Evolutionary conservation across 371 early-diverging fungal genomes (phyloP).

Genomic region (Sporodiniella umbellata): DNA sequence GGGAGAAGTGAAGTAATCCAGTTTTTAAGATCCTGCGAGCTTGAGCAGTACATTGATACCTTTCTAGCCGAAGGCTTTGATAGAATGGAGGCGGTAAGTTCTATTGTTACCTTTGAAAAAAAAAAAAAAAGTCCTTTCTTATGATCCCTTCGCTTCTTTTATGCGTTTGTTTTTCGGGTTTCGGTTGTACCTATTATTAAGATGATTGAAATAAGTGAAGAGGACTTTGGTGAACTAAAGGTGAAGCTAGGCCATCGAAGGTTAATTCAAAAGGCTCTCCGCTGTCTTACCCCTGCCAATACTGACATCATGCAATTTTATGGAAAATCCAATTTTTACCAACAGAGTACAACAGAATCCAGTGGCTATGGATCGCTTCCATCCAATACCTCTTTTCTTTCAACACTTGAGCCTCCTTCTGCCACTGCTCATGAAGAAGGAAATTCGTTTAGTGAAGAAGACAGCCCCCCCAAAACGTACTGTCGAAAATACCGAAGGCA

Average conservation of each 20-base stretch:
- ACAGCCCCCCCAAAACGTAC: conserved; percentile 2
- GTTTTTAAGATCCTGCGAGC: conserved; percentile 30
- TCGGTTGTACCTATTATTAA: conserved; percentile 4
- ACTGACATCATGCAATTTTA: conserved; percentile 14
- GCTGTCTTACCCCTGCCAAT: conserved; percentile 31
- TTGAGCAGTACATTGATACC: conserved; percentile 26
- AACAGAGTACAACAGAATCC: neutral
- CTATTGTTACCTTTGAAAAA: no score
- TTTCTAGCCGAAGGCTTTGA: conserved; percentile 50
- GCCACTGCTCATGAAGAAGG: neutral
- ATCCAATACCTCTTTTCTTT: neutral
- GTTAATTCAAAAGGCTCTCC: conserved; percentile 47
- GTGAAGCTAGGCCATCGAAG: conserved; percentile 52
- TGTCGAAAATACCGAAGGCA: conserved; percentile 48
- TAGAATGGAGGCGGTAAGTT: conserved; percentile 37
- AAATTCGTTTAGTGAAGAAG: conserved; percentile 1
- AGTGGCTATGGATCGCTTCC: neutral
- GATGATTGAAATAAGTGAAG: conserved; percentile 48
- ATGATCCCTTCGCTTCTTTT: neutral
- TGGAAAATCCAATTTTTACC: neutral
- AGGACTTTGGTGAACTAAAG: conserved; percentile 40
- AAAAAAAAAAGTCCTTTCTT: no score
- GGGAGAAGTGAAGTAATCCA: conserved; percentile 3
- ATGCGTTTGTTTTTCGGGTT: neutral
- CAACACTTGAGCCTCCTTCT: neutral